Evolutionary conservation across 768 basidiomycete species (phyloP).

Genomic region (Leucocoprinus sp.): DNA sequence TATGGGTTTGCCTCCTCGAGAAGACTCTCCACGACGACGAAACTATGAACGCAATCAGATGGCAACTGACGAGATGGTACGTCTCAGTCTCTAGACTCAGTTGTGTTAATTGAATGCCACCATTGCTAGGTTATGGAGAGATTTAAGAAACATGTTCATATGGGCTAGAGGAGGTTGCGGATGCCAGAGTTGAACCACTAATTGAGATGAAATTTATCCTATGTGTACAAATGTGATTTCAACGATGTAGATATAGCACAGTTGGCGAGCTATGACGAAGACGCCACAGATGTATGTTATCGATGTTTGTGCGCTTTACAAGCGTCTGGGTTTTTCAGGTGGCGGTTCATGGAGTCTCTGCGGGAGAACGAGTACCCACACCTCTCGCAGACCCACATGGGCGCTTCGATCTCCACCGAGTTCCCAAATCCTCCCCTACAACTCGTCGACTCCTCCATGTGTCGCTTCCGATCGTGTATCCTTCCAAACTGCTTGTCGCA

Average conservation of each 20-base stretch:
- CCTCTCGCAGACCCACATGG: conserved; percentile 6
- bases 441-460: conserved; percentile 10
- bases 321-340: conserved; percentile 8
- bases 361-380: conserved; percentile 9
- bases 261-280: neutral
- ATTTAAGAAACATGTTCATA: conserved; percentile 94
- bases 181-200: neutral
- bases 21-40: conserved; percentile 37
- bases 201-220: neutral
- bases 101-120: neutral
- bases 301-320: conserved; percentile 3
- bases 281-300: conserved; percentile 4
- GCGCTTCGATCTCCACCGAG: neutral
- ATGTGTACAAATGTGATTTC: conserved; percentile 1
- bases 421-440: conserved; percentile 1
- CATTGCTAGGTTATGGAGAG: conserved; percentile 80
- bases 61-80: conserved; percentile 87
- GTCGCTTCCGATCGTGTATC: conserved; percentile 6
- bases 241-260: conserved; percentile 4
- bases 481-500: conserved; percentile 8
- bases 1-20: conserved; percentile 62
- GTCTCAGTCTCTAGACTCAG: conserved; percentile 18
- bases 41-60: conserved; percentile 59
- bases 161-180: conserved; percentile 27
- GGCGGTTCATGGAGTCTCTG: conserved; percentile 6